Evolutionary conservation across 345 rosid genomes (phyloP), one percentile per base, ranked within the genome.

Genomic region (Arabis alpina): DNA sequence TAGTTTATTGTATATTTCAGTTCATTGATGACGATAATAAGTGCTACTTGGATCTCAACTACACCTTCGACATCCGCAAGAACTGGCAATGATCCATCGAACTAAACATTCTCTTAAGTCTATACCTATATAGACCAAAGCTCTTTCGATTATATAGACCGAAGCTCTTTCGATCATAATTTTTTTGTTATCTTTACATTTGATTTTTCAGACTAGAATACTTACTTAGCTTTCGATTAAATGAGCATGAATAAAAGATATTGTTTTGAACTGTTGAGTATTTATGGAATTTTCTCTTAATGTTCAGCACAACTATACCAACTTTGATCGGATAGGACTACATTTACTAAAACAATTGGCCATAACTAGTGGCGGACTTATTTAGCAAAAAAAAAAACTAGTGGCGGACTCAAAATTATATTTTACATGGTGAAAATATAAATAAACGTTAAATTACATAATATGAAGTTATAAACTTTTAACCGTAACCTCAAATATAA

Each of bases 1-100:
- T 13, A 52, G 12, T 13, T 72, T 43, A 15, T 50, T 44, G 54
- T 30, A 30, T 64, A 16, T 73, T 76, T 58, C 87, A 92, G 96
- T 89, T 92, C 56, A 69, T 81, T 44, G 96, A 92, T 68, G 98
- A 92, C 34, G 98, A 92, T 70, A 81, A 84, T 80, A 92, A 88
- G 79, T 82, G 85, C 82, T 84, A 92, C 82, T 79, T 89, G 81
- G 96, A 88, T 83, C 84, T 92, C 84, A 92, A 85, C 84, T 92
- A 92, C 82, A 83, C 83, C 23, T 92, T 92, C n/a, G 92, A 89
- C 73, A 92, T 92, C 80, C 84, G 90, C 64, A 92, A 83, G 84
- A 88, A 83, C 0, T 87, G 98, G 96, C 83, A 41, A 48, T 72
- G 64, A 64, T 74, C 66, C 30, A 75, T 15, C 23, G 14, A 13